Base-by-base conservation (phyloP, 352 stramenopile species). In the Phytophthora macrochlamydospora region DNA sequence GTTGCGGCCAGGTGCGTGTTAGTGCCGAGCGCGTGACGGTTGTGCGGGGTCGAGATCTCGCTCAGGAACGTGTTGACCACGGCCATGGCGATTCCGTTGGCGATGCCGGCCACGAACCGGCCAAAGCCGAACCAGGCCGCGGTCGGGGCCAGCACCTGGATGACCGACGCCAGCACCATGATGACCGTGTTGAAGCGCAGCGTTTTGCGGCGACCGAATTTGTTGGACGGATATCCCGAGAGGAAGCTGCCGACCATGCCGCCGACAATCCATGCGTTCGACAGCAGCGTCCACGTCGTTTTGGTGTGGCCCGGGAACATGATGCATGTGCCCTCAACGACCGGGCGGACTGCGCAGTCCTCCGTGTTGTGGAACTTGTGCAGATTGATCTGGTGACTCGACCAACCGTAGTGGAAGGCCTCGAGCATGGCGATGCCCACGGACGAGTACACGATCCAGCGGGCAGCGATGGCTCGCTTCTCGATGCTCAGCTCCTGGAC, bases 261-360 rank as follows among this genome's bases (percentile, higher is more conserved):
- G 12, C 78, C 79, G 14, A 86, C 62, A 58, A 89, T 73, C 79
- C 79, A 89, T 13, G 68, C 68, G 51, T 87, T 86, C 24, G 81
- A 63, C 28, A 85, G 67, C 29, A 74, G 66, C 35, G 66, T 81
- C 82, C 82, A 91, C 32, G 82, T 58, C 12, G 46, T 65, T 28
- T 68, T 63, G 7, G 79, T 73, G 63, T 89, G 82, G 5, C 76
- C 76, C 2, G 82, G 75, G 65, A 91, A 90, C 67, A 90, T 77
- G 44, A 88, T 51, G 65, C 81, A 90, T 40, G 73, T 83, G 57
- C 67, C 76, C 9, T 69, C 57, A 2, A 44, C 52, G 1, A 87
- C 65, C 1, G 78, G 81, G 4, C 62, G 62, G 0, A 62, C 77
- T 4, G 74, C 33, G 35, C 81, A 90, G 35, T 68, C 62, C 33